phyloP scores from a whole-genome alignment of 345 rosid genomes.

The Anastatica hierochuntica region DNA sequence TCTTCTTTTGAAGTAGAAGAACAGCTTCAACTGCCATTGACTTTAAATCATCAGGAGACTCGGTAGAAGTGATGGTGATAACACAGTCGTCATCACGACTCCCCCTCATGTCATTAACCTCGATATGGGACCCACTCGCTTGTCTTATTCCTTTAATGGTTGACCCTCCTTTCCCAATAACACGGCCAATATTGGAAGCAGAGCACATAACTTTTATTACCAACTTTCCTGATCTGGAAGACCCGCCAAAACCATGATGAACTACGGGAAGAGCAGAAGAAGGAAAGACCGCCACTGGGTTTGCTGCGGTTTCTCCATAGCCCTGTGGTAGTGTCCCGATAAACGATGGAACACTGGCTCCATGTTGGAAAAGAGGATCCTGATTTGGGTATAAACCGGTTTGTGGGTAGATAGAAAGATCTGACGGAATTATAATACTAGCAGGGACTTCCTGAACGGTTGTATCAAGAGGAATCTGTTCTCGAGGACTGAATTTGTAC shows the following conservation, averaged over 20 bases:
- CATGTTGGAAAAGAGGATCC: constrained; percentile 43
- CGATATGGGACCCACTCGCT: constrained; percentile 73
- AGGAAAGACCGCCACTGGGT: constrained; percentile 63
- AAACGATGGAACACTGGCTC: constrained; percentile 54
- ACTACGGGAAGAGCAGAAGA: constrained; percentile 56
- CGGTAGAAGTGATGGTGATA: constrained; percentile 54
- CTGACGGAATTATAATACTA: constrained; percentile 80
- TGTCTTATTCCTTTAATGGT: constrained; percentile 89
- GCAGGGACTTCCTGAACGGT: constrained; percentile 53
- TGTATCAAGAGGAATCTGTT: constrained; percentile 80
- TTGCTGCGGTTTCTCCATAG: constrained; percentile 44
- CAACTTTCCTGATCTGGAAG: constrained; percentile 54
- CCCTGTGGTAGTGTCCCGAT: constrained; percentile 60
- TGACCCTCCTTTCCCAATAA: constrained; percentile 89
- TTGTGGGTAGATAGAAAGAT: constrained; percentile 64
- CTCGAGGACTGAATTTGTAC: constrained; percentile 77
- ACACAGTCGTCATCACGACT: constrained; percentile 63
- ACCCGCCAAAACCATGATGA: constrained; percentile 44
- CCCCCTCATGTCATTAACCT: constrained; percentile 69
- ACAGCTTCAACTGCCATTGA: constrained; percentile 95
- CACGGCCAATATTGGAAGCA: constrained; percentile 81
- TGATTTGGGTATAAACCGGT: constrained; percentile 60
- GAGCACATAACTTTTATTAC: constrained; percentile 61
- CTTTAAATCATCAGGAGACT: constrained; percentile 86
- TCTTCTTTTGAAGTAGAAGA: constrained; percentile 76